Evolutionary conservation across 306 rosid genomes (phyloP), one percentile per base, ranked within the genome.

Genomic region (Quercus berberidifolia): DNA sequence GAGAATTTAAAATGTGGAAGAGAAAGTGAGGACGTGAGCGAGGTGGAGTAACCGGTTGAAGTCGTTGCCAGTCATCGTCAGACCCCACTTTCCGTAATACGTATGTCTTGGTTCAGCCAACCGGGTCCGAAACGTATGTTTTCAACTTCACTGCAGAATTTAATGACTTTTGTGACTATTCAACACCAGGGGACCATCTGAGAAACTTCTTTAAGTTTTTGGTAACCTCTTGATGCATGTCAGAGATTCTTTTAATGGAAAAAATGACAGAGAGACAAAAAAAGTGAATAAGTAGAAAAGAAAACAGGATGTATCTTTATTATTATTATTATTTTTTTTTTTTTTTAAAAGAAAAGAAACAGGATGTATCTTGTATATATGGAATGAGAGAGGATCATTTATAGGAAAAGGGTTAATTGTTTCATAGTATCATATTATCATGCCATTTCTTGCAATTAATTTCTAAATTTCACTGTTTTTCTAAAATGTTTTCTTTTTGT

Each of bases 1-100:
- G 72, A 35, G 72, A 19, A 67, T 65, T 31, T 67, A 41, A 41
- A 41, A 35, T 67, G 3, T 65, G 14, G 71, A 41, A 3, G 4
- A 31, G 52, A 33, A 63, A 33, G 71, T 19, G 21, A 67, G 26
- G 15, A 33, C 71, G 52, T 19, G 25, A 7, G 54, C 12, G 12
- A 49, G 71, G 71, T 18, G 71, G 51, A 67, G 52, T 67, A 3
- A 67, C 72, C 52, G 49, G 72, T 67, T 35, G 25, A 6, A 67
- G 72, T 67, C 72, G 51, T 68, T 68, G 38, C 72, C 72, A 33
- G 72, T 68, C 72, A 68, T 4, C 7, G 72, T 68, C 52, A 35
- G 52, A 68, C 52, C 25, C 52, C 72, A 10, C 72, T 67, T 26
- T 35, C 38, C 33, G 54, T 26, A 26, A 26, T 26, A 26, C 28